Conservation (phyloP, 495 filamentous ascomycete genomes). For the Astrocystis sublimbata region DNA sequence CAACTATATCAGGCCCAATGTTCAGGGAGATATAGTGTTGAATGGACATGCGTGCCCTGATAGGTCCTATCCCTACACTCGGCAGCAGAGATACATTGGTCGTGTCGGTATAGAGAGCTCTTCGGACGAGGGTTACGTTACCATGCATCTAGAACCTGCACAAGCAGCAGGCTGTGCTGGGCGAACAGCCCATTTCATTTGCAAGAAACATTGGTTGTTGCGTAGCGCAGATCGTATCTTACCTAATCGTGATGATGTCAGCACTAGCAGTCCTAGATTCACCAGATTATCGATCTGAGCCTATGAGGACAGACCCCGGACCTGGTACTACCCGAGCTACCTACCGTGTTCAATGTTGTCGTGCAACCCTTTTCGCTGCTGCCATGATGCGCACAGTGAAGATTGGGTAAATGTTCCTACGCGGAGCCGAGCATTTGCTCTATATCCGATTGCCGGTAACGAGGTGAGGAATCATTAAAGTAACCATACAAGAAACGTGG, state of each 20-base stretch:
- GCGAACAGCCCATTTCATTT: not conserved
- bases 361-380: too few relatives aligned
- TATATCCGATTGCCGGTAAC: constrained; percentile 1
- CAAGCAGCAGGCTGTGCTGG: not conserved
- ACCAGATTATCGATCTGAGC: not conserved
- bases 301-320: not conserved
- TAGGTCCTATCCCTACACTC: not conserved
- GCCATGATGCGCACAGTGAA: too few relatives aligned
- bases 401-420: too few relatives aligned
- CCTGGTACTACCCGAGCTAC: too few relatives aligned
- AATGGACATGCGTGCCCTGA: not conserved
- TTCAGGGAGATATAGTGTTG: not conserved
- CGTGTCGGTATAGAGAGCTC: too few relatives aligned
- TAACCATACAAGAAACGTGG: not conserved
- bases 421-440: too few relatives aligned
- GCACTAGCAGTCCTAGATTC: not conserved
- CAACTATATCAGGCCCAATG: not conserved
- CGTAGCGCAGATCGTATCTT: not conserved
- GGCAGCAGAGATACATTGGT: not conserved
- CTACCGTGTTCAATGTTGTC: too few relatives aligned
- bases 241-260: not conserved
- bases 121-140: too few relatives aligned
- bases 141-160: not conserved
- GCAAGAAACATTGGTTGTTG: not conserved
- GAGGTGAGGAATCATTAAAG: not conserved